Evolutionary conservation across 768 basidiomycete genomes (phyloP).

Genomic region (Sarcomyxa edulis): DNA sequence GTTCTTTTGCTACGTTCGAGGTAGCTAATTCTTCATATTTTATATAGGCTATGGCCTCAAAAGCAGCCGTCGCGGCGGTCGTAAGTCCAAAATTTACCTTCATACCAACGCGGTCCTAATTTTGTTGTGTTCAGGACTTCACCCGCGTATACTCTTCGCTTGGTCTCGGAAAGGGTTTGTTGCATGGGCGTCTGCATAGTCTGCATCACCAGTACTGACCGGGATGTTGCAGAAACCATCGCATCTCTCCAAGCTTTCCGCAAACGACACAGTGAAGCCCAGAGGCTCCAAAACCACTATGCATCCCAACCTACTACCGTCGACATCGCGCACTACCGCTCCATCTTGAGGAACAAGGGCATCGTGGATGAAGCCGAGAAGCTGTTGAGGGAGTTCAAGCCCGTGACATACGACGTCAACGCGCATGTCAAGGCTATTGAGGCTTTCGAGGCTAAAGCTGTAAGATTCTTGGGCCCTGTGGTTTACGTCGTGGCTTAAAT

Average conservation of each 20-base stretch:
- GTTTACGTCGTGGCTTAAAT: slow-evolving; percentile 1
- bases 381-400: slow-evolving; percentile 83
- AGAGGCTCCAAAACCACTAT: slow-evolving; percentile 61
- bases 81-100: slow-evolving; percentile 3
- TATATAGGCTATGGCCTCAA: slow-evolving; percentile 12
- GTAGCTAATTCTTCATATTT: no score
- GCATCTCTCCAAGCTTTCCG: slow-evolving; percentile 91
- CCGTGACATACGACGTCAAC: slow-evolving; percentile 87
- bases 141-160: slow-evolving; percentile 77
- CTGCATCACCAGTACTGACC: no score
- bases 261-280: slow-evolving; percentile 89
- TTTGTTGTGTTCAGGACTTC: slow-evolving; percentile 64
- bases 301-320: slow-evolving; percentile 72
- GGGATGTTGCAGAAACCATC: slow-evolving; percentile 68
- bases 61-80: slow-evolving; percentile 11
- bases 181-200: no score
- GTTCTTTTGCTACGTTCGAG: no score
- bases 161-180: slow-evolving; percentile 82
- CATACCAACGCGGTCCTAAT: slow-evolving; percentile 3
- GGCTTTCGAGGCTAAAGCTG: slow-evolving; percentile 94
- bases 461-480: slow-evolving; percentile 28
- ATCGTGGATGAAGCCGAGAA: slow-evolving; percentile 93
- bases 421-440: slow-evolving; percentile 93
- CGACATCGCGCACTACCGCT: slow-evolving; percentile 90
- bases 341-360: slow-evolving; percentile 86